phyloP scores from a whole-genome alignment of 805 yeast genomes.

The Priceomyces haplophilus region DNA sequence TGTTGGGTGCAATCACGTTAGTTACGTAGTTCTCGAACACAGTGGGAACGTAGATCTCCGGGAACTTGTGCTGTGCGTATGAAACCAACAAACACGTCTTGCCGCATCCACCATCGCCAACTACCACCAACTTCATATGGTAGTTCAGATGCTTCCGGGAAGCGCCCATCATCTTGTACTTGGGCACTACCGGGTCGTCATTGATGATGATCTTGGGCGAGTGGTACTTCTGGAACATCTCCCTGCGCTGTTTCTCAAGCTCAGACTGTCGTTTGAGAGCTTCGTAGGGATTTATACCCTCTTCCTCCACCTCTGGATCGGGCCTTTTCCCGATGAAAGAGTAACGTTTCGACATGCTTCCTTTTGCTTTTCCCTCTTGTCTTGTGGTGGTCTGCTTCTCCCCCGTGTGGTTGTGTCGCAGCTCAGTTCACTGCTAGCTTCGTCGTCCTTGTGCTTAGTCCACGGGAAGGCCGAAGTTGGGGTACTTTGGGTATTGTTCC shows the following conservation, averaged over 20 bases:
- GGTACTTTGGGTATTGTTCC: too few species aligned
- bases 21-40: conserved; percentile 78
- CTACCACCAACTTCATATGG: conserved; percentile 64
- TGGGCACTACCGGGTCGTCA: conserved; percentile 37
- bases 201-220: conserved; percentile 29
- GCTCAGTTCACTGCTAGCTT: too few species aligned
- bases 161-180: conserved; percentile 27
- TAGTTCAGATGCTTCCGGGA: conserved; percentile 20
- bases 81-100: conserved; percentile 73
- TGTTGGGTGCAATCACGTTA: conserved; percentile 63
- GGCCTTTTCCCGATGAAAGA: conserved; percentile 8
- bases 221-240: conserved; percentile 19
- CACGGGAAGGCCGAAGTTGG: too few species aligned
- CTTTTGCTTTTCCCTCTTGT: background rate
- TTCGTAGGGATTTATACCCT: conserved; percentile 26
- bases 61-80: conserved; percentile 68
- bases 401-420: too few species aligned
- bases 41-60: conserved; percentile 74
- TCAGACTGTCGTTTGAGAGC: conserved; percentile 19
- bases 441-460: too few species aligned
- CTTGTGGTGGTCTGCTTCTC: too few species aligned
- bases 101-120: conserved; percentile 92
- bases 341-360: conserved; percentile 9
- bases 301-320: conserved; percentile 3
- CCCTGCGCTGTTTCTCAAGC: conserved; percentile 20